Evolutionary conservation across 1,284 basidiomycete genomes (phyloP).

Genomic region (Fomitopsis pinicola): DNA sequence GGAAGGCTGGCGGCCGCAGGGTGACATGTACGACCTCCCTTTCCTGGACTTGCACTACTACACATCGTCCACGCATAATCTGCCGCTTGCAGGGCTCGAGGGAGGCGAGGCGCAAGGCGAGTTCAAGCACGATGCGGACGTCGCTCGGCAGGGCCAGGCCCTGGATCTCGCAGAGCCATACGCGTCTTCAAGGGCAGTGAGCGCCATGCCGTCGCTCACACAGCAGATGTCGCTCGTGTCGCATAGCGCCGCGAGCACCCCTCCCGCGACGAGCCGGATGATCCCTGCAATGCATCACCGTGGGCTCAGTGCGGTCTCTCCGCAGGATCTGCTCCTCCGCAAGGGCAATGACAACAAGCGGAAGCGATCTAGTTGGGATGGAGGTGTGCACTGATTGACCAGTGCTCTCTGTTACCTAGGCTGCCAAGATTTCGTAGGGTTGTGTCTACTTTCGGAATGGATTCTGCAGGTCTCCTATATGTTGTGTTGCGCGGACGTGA

Average conservation of each 20-base stretch:
- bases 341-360: slow-evolving; percentile 56
- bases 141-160: slow-evolving; percentile 50
- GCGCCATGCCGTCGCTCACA: slow-evolving; percentile 26
- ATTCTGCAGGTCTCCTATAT: not conserved
- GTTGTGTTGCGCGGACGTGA: not conserved
- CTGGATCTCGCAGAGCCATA: slow-evolving; percentile 55
- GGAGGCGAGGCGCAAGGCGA: slow-evolving; percentile 17
- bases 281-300: slow-evolving; percentile 45
- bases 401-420: not conserved
- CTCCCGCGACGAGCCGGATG: slow-evolving; percentile 19
- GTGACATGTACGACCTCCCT: slow-evolving; percentile 50
- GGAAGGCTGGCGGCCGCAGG: slow-evolving; percentile 3
- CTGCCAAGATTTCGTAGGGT: not conserved
- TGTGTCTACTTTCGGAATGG: not conserved
- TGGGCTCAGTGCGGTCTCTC: slow-evolving; percentile 64
- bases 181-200: slow-evolving; percentile 24
- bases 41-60: slow-evolving; percentile 76
- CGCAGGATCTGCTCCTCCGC: slow-evolving; percentile 59
- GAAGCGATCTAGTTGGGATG: slow-evolving; percentile 77
- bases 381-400: slow-evolving; percentile 30
- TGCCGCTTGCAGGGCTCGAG: slow-evolving; percentile 17
- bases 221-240: slow-evolving; percentile 24
- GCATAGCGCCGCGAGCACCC: slow-evolving; percentile 15
- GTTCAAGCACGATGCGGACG: slow-evolving; percentile 19
- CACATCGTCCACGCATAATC: slow-evolving; percentile 26